Conservation (phyloP, 805 yeast genomes). For the Candida anglica region DNA sequence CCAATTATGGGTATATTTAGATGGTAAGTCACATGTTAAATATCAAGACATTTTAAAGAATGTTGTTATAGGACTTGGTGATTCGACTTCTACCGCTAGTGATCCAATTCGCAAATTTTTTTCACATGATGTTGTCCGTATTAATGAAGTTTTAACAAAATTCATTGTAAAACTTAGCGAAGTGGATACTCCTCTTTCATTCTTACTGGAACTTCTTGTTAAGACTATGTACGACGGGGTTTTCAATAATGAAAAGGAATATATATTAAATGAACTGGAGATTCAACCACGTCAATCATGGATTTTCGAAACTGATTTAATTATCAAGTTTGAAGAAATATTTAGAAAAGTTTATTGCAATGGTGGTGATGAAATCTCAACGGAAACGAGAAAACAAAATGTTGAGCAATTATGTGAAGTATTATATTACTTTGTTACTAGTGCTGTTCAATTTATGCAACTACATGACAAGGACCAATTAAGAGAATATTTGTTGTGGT, state of each 20-base stretch:
- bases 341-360: slow-evolving; percentile 23
- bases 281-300: slow-evolving; percentile 35
- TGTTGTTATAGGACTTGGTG: slow-evolving; percentile 46
- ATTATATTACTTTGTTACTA: slow-evolving; percentile 31
- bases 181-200: slow-evolving; percentile 11
- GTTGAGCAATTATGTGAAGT: slow-evolving; percentile 24
- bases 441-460: slow-evolving; percentile 33
- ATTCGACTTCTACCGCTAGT: slow-evolving; percentile 7
- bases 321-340: slow-evolving; percentile 37
- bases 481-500: slow-evolving; percentile 30
- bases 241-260: slow-evolving; percentile 35
- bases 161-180: slow-evolving; percentile 18
- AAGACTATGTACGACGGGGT: slow-evolving; percentile 28
- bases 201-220: slow-evolving; percentile 19
- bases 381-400: slow-evolving; percentile 12
- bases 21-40: not conserved
- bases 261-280: slow-evolving; percentile 25
- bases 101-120: slow-evolving; percentile 2
- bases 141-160: slow-evolving; percentile 24
- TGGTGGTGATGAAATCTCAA: slow-evolving; percentile 10
- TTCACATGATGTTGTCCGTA: slow-evolving; percentile 9
- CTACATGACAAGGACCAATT: slow-evolving; percentile 17
- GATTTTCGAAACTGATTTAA: slow-evolving; percentile 42
- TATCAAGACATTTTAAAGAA: slow-evolving; percentile 11
- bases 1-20: slow-evolving; percentile 1